phyloP scores from a whole-genome alignment of 2,329 filamentous ascomycete genomes.

The Pseudocercospora vitis region DNA sequence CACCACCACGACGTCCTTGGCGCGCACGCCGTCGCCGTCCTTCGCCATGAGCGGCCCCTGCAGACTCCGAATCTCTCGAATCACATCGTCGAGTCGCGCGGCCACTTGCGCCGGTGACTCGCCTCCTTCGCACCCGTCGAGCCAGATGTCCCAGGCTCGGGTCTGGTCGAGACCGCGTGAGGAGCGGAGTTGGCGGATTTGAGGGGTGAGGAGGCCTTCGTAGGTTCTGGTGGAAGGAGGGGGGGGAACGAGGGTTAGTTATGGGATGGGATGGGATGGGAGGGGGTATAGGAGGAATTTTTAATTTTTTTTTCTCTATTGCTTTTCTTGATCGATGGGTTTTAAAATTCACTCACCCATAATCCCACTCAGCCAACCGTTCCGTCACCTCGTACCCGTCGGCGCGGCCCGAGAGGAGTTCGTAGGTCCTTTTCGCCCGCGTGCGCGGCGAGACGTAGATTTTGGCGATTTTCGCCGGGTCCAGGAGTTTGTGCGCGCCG shows the following conservation, averaged over 20 bases:
- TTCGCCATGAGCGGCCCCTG: slow-evolving; percentile 49
- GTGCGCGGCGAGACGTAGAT: slow-evolving; percentile 54
- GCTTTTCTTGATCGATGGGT: no score
- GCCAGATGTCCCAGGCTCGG: slow-evolving; percentile 80
- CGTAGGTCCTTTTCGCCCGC: slow-evolving; percentile 52
- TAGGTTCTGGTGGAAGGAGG: slow-evolving; percentile 50
- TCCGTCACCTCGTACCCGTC: slow-evolving; percentile 56
- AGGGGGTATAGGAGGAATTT: background rate
- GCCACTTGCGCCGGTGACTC: slow-evolving; percentile 73
- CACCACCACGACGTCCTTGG: slow-evolving; percentile 70
- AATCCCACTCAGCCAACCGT: slow-evolving; percentile 81
- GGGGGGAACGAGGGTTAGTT: background rate
- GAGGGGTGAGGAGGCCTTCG: slow-evolving; percentile 71
- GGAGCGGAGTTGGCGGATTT: slow-evolving; percentile 64
- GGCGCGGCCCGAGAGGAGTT: slow-evolving; percentile 44
- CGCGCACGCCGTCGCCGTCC: slow-evolving; percentile 45
- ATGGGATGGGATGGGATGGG: background rate
- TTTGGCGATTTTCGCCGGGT: slow-evolving; percentile 49
- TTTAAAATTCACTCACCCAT: slow-evolving; percentile 58
- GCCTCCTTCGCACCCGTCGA: slow-evolving; percentile 80
- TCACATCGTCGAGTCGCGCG: slow-evolving; percentile 68
- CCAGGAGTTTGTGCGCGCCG: slow-evolving; percentile 53
- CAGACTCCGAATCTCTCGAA: slow-evolving; percentile 68
- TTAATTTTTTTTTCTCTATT: background rate
- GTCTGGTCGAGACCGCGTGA: slow-evolving; percentile 56